Base-by-base conservation (phyloP, 176 grass and related monocot genomes). In the Tillandsia fasciculata region DNA sequence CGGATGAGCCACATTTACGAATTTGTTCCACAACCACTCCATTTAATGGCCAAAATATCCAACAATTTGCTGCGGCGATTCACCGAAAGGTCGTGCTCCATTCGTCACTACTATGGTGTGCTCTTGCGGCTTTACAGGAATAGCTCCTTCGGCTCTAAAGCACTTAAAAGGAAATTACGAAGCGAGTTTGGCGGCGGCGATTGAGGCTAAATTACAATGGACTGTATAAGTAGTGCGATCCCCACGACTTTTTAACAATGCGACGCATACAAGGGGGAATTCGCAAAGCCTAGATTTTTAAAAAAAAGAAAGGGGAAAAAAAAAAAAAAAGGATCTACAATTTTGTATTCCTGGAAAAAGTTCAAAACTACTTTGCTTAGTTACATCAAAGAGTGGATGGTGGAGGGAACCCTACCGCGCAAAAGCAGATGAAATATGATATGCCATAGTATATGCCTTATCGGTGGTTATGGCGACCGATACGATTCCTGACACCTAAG, bases 401-500 rank as follows among this genome's bases (percentile, higher is more conserved):
- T 20, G 22, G 56, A 56, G 52, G 12, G 22, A 61, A 61, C 15
- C 22, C 15, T 1, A 20, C 22, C 18, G 56, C 56, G 10, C 56
- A 5, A 12, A 58, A 77, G 14, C 49, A 20, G 66, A 54, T 4
- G 53, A 52, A 15, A 64, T 49, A 65, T 10, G 49, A 48, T 64
- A 11, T n/a, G 24, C 24, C 24, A 1, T 24, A 24, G 24, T 24
- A 24, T 24, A 24, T 24, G 24, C 24, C 24, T 24, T 0, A 64
- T 23, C 8, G 29, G 13, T 74, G 29, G 13, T 74, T 23, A 65
- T 29, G 76, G 66, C 53, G 72, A 78, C 24, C 74, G 69, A 65
- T 86, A 84, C 3, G 83, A 93, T 42, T 93, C 77, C 20, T 84
- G 79, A 13, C 64, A 77, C 64, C 80, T 76, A 33, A 89, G 77